Conservation (phyloP, 2,329 filamentous ascomycete species). For the Ascomycota sp. region DNA sequence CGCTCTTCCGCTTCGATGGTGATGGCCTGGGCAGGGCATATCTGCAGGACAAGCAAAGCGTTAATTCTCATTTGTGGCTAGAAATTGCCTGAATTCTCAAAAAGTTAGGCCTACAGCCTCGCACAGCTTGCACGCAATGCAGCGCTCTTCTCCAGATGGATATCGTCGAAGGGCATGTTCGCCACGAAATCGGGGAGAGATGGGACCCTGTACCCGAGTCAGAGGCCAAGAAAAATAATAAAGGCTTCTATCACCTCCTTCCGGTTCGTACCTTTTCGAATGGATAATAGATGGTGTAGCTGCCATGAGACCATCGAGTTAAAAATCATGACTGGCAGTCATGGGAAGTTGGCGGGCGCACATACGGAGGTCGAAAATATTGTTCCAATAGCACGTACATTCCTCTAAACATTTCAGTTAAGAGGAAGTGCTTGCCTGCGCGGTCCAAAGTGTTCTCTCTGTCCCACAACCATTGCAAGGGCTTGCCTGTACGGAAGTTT, state of each 20-base stretch:
- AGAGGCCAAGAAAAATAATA: conserved; percentile 1
- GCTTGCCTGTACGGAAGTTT: conserved; percentile 58
- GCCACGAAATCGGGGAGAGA: conserved; percentile 92
- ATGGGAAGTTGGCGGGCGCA: conserved; percentile 10
- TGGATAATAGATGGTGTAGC: conserved; percentile 96
- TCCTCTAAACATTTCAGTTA: conserved; percentile 88
- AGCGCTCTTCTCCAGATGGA: conserved; percentile 92
- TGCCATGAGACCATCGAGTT: conserved; percentile 14
- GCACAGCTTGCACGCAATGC: conserved; percentile 98
- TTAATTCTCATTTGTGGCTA: too few species aligned
- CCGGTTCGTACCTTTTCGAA: conserved; percentile 59
- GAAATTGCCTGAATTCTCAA: background rate
- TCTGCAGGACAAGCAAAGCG: conserved; percentile 17
- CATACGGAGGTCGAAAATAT: conserved; percentile 94
- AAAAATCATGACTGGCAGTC: background rate
- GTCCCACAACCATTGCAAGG: conserved; percentile 61
- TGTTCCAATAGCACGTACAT: conserved; percentile 98
- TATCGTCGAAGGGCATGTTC: conserved; percentile 94
- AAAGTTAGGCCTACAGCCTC: conserved; percentile 42
- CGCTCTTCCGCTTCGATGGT: conserved; percentile 98
- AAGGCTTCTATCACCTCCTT: background rate
- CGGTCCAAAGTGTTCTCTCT: conserved; percentile 61
- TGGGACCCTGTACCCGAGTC: conserved; percentile 45
- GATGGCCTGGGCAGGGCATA: conserved; percentile 95
- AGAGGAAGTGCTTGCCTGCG: conserved; percentile 80